Conservation (phyloP, 1,284 basidiomycete species). For the Mycena sp. region DNA sequence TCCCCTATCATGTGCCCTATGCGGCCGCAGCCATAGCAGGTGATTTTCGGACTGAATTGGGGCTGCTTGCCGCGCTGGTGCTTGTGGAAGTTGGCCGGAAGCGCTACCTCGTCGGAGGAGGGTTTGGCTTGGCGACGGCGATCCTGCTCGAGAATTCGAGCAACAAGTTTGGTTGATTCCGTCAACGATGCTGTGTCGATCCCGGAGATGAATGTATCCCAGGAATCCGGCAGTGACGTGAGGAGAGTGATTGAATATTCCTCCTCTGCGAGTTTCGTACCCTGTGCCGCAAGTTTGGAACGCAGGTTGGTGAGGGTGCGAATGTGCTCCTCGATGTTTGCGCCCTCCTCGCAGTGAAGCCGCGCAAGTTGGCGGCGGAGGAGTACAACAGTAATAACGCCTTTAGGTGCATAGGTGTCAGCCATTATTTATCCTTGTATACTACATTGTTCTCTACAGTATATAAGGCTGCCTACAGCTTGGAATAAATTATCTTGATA, state of each 20-base stretch:
- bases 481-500: no score
- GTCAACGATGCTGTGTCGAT: slow-evolving; percentile 3
- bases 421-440: no score
- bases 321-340: slow-evolving; percentile 10
- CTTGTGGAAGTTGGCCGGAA: slow-evolving; percentile 1
- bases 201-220: slow-evolving; percentile 13
- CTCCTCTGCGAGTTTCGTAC: slow-evolving; percentile 6
- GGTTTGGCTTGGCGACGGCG: slow-evolving; percentile 17
- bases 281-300: background rate
- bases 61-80: slow-evolving; percentile 1
- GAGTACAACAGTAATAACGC: slow-evolving; percentile 16
- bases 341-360: background rate
- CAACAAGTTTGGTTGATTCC: slow-evolving; percentile 17
- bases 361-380: slow-evolving; percentile 12
- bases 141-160: slow-evolving; percentile 24
- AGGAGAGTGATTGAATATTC: slow-evolving; percentile 16
- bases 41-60: no score
- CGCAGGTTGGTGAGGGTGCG: slow-evolving; percentile 3
- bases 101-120: slow-evolving; percentile 15
- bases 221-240: slow-evolving; percentile 18
- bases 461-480: no score
- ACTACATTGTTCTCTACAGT: no score
- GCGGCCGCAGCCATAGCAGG: no score
- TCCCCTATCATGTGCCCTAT: no score
- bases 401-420: slow-evolving; percentile 13